Conservation (phyloP, 2,329 filamentous ascomycete species). For the Cladosporium sp. region DNA sequence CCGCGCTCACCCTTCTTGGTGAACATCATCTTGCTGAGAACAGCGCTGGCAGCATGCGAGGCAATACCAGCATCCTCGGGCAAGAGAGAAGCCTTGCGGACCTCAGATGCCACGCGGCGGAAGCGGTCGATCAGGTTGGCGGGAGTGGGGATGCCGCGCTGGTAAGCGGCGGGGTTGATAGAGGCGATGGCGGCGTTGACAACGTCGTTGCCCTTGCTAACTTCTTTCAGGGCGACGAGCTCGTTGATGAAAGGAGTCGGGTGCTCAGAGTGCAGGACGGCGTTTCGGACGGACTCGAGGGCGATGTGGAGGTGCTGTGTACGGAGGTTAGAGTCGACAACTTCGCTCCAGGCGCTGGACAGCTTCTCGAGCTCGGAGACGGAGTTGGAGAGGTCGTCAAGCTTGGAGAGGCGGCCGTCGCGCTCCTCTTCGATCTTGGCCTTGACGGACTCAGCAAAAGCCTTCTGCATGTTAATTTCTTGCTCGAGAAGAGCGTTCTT, state of each 20-base stretch:
- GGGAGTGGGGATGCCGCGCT: slow-evolving; percentile 78
- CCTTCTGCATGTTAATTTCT: slow-evolving; percentile 79
- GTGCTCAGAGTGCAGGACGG: slow-evolving; percentile 68
- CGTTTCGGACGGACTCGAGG: slow-evolving; percentile 84
- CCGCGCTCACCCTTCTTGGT: slow-evolving; percentile 66
- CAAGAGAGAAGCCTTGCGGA: slow-evolving; percentile 87
- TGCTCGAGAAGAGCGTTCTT: slow-evolving; percentile 87
- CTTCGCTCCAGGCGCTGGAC: slow-evolving; percentile 82
- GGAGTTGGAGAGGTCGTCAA: slow-evolving; percentile 71
- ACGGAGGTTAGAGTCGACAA: slow-evolving; percentile 84
- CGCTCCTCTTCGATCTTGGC: slow-evolving; percentile 84
- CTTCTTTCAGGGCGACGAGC: slow-evolving; percentile 90
- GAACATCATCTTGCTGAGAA: slow-evolving; percentile 92
- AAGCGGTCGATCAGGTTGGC: slow-evolving; percentile 92
- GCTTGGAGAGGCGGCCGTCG: slow-evolving; percentile 76
- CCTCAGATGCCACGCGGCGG: slow-evolving; percentile 84
- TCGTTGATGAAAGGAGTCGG: slow-evolving; percentile 83
- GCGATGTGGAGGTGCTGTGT: slow-evolving; percentile 96
- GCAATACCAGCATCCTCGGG: slow-evolving; percentile 93
- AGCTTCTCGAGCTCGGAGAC: slow-evolving; percentile 83
- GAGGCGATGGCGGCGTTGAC: slow-evolving; percentile 94
- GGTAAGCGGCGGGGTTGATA: slow-evolving; percentile 90
- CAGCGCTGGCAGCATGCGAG: slow-evolving; percentile 83
- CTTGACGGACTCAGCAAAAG: slow-evolving; percentile 75
- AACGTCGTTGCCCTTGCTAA: slow-evolving; percentile 70